phyloP scores from a whole-genome alignment of 768 basidiomycete species.

The Lentinula edodes region DNA sequence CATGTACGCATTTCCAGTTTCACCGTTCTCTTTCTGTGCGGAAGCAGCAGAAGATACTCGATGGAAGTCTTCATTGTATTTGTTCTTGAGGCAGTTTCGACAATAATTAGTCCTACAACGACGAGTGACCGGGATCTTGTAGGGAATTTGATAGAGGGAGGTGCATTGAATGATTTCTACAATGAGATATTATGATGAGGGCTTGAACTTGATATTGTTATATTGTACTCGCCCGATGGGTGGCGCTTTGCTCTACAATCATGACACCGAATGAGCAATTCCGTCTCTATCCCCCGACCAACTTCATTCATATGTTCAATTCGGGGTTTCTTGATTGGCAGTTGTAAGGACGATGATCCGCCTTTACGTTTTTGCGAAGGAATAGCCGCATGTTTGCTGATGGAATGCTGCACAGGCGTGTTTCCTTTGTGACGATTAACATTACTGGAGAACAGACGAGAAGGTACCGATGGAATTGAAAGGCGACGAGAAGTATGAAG shows the following conservation, averaged over 20 bases:
- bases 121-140: conserved; percentile 22
- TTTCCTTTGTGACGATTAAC: conserved; percentile 9
- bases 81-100: conserved; percentile 58
- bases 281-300: conserved; percentile 18
- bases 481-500: conserved; percentile 19
- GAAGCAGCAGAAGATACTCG: conserved; percentile 24
- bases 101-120: conserved; percentile 60
- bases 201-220: not conserved
- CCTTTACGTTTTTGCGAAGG: not conserved
- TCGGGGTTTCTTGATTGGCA: conserved; percentile 39
- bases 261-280: conserved; percentile 56
- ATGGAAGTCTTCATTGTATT: conserved; percentile 52
- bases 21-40: conserved; percentile 16
- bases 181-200: not conserved
- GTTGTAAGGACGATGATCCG: conserved; percentile 6
- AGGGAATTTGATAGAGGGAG: conserved; percentile 15
- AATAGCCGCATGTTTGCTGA: not conserved
- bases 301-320: conserved; percentile 12
- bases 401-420: conserved; percentile 1
- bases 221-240: conserved; percentile 31
- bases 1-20: conserved; percentile 26
- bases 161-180: conserved; percentile 33
- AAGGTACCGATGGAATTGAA: not conserved
- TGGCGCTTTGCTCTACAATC: conserved; percentile 66
- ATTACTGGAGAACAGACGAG: not conserved